Conservation (phyloP, 225 moss, liverwort and hornwort genomes). For the Ulota crispa region DNA sequence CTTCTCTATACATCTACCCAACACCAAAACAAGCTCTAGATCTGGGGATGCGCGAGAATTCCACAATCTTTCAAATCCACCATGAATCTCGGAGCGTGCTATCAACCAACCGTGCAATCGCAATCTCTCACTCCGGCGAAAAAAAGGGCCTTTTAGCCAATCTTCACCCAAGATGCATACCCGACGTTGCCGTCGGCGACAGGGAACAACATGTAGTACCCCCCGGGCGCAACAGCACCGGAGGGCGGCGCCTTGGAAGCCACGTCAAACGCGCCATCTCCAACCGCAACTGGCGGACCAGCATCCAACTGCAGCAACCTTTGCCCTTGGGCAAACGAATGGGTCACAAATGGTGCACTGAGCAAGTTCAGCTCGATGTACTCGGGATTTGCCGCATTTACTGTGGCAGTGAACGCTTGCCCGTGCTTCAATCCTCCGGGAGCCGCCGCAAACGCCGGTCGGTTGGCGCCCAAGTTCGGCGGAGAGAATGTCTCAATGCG, state of each 20-base stretch:
- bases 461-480: conserved; percentile 41
- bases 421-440: conserved; percentile 44
- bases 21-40: neutral
- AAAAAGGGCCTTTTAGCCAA: conserved; percentile 5
- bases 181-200: conserved; percentile 51
- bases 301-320: conserved; percentile 40
- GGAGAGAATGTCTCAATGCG: conserved; percentile 61
- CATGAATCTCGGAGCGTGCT: neutral
- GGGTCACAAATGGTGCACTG: conserved; percentile 56
- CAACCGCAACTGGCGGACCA: conserved; percentile 5
- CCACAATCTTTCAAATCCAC: neutral
- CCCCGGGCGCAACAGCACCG: conserved; percentile 33
- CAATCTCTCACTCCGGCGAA: no score
- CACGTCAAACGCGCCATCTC: conserved; percentile 18
- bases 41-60: neutral
- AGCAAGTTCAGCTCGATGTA: conserved; percentile 37
- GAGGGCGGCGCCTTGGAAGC: conserved; percentile 44
- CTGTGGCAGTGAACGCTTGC: conserved; percentile 42
- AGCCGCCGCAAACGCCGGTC: conserved; percentile 23
- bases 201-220: conserved; percentile 65
- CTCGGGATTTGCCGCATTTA: conserved; percentile 24
- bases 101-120: no score
- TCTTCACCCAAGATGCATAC: conserved; percentile 45
- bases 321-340: conserved; percentile 55
- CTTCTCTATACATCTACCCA: neutral